A percentile compares a stretch with the other conserved stretches of the same genome.
Evolutionary conservation across 495 filamentous ascomycete genomes (phyloP).

Genomic region (Penicillium paxilli): DNA sequence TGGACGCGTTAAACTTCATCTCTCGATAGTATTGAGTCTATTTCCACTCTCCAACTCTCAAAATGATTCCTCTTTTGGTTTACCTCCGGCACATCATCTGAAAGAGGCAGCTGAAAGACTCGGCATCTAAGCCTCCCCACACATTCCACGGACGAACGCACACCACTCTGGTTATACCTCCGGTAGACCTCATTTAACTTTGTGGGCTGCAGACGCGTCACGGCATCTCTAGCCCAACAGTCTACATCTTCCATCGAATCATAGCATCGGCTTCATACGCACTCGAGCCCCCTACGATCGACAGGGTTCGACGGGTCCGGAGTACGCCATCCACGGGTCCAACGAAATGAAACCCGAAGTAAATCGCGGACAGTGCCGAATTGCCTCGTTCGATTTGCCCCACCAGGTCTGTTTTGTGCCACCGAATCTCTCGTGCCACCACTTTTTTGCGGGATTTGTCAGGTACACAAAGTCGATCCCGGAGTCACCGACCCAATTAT

Average conservation of each 20-base stretch:
- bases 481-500: conserved; percentile 22
- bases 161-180: conserved; percentile 7
- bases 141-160: conserved; percentile 15
- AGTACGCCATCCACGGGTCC: conserved; percentile 20
- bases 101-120: conserved; percentile 20
- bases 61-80: not conserved
- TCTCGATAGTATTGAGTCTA: not conserved
- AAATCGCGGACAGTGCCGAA: conserved; percentile 16
- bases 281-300: conserved; percentile 17
- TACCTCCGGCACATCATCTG: conserved; percentile 6
- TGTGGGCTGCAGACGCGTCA: conserved; percentile 7
- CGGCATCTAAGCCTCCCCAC: conserved; percentile 12
- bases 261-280: conserved; percentile 20
- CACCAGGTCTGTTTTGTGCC: not conserved
- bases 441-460: conserved; percentile 14
- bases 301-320: conserved; percentile 31
- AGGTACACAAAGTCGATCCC: conserved; percentile 17
- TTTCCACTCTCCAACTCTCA: not conserved
- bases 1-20: not conserved
- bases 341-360: conserved; percentile 14
- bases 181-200: conserved; percentile 7
- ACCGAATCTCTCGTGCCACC: not conserved
- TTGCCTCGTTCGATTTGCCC: not conserved
- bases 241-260: conserved; percentile 15
- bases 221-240: not conserved